Conservation (phyloP, 805 yeast genomes). For the Candida montana region DNA sequence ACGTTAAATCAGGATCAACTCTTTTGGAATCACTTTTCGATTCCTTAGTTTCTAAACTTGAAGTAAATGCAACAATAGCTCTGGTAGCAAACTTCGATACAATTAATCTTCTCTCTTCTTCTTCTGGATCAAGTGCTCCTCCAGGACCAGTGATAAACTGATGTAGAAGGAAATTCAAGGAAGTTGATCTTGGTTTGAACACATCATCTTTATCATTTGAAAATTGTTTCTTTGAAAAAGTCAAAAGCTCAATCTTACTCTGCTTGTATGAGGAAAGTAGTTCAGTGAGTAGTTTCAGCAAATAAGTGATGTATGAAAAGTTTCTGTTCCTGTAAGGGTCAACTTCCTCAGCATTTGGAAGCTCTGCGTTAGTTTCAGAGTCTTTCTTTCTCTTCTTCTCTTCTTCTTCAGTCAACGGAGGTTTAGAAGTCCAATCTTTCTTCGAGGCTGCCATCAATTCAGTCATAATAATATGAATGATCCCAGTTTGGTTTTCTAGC, state of each 20-base stretch:
- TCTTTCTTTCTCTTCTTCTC: constrained; percentile 29
- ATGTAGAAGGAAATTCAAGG: constrained; percentile 71
- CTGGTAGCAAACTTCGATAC: constrained; percentile 59
- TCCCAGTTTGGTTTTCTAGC: constrained; percentile 40
- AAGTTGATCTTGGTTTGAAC: constrained; percentile 68
- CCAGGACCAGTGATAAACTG: constrained; percentile 55
- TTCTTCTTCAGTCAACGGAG: constrained; percentile 22
- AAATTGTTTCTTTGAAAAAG: constrained; percentile 58
- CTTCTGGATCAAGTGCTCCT: constrained; percentile 22
- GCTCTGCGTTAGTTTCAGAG: constrained; percentile 23
- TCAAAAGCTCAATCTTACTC: constrained; percentile 75
- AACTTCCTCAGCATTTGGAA: constrained; percentile 21
- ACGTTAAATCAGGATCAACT: constrained; percentile 64
- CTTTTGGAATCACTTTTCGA: constrained; percentile 38
- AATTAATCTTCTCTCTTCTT: constrained; percentile 42
- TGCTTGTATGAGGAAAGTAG: constrained; percentile 72
- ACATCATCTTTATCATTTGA: constrained; percentile 23
- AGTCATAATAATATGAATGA: constrained; percentile 55
- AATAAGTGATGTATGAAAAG: constrained; percentile 62
- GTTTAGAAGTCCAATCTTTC: constrained; percentile 38
- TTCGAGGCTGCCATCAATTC: constrained; percentile 54
- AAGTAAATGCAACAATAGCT: constrained; percentile 56
- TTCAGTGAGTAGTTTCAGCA: constrained; percentile 65
- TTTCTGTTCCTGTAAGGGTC: constrained; percentile 45
- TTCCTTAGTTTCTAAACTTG: constrained; percentile 39